phyloP scores from a whole-genome alignment of 345 rosid genomes.

The Lumnitzera racemosa region DNA sequence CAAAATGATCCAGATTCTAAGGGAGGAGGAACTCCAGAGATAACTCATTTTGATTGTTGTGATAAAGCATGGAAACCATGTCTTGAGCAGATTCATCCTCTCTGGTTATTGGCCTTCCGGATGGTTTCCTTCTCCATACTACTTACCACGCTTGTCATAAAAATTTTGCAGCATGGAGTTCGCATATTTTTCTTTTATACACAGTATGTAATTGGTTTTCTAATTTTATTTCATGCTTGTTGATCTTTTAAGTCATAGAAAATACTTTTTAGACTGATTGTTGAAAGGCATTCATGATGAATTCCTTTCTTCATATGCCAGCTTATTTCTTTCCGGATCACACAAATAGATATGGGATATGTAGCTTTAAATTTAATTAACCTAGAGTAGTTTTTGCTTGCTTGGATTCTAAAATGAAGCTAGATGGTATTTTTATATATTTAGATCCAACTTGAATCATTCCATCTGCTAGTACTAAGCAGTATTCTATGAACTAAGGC shows the following conservation, averaged over 20 bases:
- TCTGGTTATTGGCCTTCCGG: conserved; percentile 53
- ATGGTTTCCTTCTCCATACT: conserved; percentile 46
- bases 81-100: conserved; percentile 42
- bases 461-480: too few relatives aligned
- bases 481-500: too few relatives aligned
- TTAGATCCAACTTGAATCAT: too few relatives aligned
- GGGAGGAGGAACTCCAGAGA: conserved; percentile 15
- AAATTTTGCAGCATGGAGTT: conserved; percentile 27
- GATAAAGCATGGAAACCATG: conserved; percentile 62
- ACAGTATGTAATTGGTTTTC: conserved; percentile 33
- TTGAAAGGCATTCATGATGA: background rate
- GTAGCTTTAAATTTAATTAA: too few relatives aligned
- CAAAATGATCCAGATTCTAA: conserved; percentile 17
- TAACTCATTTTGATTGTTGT: conserved; percentile 12
- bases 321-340: too few relatives aligned
- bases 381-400: too few relatives aligned
- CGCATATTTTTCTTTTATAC: conserved; percentile 45
- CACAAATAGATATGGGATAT: too few relatives aligned
- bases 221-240: background rate
- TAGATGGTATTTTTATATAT: too few relatives aligned
- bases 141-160: conserved; percentile 22
- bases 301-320: too few relatives aligned
- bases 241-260: background rate
- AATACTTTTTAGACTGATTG: background rate
- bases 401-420: too few relatives aligned